Evolutionary conservation across 2,329 filamentous ascomycete species (phyloP).

Genomic region (Penicillium occitanis): DNA sequence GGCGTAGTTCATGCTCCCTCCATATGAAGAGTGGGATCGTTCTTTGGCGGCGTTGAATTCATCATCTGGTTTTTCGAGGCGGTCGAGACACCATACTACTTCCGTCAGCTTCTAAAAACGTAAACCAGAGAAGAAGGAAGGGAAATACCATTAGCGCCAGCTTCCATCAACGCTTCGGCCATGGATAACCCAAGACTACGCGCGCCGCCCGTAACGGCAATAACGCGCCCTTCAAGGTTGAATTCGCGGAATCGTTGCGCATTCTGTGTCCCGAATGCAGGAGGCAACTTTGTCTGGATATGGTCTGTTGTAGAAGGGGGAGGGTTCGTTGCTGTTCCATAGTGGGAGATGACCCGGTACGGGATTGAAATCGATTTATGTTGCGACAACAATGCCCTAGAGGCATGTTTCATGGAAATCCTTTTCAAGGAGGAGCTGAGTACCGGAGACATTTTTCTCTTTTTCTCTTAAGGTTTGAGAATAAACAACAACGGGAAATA

Average conservation of each 20-base stretch:
- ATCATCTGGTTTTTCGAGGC: conserved; percentile 42
- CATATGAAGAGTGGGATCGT: conserved; percentile 36
- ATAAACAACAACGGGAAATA: not conserved
- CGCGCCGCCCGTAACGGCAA: conserved; percentile 46
- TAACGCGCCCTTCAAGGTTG: conserved; percentile 43
- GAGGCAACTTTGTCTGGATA: conserved; percentile 35
- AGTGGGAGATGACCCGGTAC: not conserved
- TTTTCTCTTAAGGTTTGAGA: not conserved
- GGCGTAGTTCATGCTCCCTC: conserved; percentile 47
- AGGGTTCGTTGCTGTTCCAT: not conserved
- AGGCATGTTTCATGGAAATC: not conserved
- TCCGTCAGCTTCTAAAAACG: not conserved
- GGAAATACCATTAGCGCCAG: conserved; percentile 47
- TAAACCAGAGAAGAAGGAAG: not conserved
- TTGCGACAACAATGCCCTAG: not conserved
- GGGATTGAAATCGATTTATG: not conserved
- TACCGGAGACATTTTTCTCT: not conserved
- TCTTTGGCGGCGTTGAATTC: conserved; percentile 45
- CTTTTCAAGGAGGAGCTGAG: conserved; percentile 2
- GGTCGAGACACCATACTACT: conserved; percentile 51
- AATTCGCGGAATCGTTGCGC: conserved; percentile 44
- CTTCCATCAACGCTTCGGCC: conserved; percentile 50
- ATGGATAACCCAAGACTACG: conserved; percentile 47
- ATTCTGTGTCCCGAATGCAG: conserved; percentile 27
- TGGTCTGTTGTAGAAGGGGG: conserved; percentile 26